Conservation (phyloP, 1,139 yeast genomes). For the Nakaseomyces kungkrabaensis region DNA sequence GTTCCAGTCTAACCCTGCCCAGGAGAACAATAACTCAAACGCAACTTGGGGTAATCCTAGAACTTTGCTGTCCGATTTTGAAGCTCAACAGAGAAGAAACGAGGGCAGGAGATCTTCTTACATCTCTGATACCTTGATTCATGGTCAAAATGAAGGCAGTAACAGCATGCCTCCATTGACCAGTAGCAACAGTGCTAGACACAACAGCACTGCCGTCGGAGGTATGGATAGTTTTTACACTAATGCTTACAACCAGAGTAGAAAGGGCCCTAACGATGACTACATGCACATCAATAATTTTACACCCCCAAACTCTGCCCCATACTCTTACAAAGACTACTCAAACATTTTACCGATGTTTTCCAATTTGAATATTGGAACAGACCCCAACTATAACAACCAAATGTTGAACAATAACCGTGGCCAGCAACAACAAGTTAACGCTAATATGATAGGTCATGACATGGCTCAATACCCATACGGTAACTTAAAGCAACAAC, state of each 20-base stretch:
- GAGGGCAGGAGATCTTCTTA: slow-evolving; percentile 25
- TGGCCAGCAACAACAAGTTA: slow-evolving; percentile 2
- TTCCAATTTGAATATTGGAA: not conserved
- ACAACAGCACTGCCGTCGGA: not conserved
- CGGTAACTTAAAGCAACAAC: slow-evolving; percentile 4
- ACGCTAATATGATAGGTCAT: not conserved
- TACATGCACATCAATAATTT: not conserved
- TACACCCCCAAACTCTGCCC: not conserved
- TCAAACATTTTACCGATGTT: slow-evolving; percentile 1
- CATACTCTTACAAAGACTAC: not conserved
- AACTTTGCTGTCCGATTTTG: not conserved
- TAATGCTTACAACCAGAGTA: not conserved
- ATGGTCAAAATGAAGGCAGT: slow-evolving; percentile 10
- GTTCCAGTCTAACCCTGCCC: slow-evolving; percentile 1
- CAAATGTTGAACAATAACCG: slow-evolving; percentile 3
- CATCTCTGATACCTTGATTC: slow-evolving; percentile 26
- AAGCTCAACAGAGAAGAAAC: not conserved
- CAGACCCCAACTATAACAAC: not conserved
- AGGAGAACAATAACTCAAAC: not conserved
- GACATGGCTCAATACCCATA: not conserved
- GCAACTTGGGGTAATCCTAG: not conserved
- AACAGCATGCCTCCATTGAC: not conserved
- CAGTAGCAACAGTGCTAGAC: not conserved
- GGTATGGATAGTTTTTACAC: not conserved
- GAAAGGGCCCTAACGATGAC: not conserved